These are phyloP conservation scores for Apophysomyces ossiformis DNA, from an alignment of 371 early-diverging fungal species.

Conservation along the genomic window DNA sequence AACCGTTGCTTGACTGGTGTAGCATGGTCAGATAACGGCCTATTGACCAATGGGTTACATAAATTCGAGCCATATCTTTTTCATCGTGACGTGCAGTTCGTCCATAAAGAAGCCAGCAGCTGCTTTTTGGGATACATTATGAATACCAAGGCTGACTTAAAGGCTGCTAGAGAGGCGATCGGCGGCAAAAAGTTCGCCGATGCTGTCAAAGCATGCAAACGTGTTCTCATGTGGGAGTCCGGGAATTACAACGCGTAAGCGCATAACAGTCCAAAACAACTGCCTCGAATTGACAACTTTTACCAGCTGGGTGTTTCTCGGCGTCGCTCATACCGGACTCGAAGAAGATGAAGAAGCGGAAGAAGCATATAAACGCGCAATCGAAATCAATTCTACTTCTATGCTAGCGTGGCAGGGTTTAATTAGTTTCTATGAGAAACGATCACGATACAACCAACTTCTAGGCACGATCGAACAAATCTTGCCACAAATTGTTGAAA, in stretches of 20 bases:
- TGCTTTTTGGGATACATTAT: conserved; percentile 27
- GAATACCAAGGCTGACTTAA: conserved; percentile 71
- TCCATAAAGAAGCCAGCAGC: no score
- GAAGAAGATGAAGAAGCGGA: conserved; percentile 69
- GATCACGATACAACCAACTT: conserved; percentile 46
- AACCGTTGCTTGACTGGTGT: no score
- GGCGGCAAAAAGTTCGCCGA: conserved; percentile 72
- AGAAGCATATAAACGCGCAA: conserved; percentile 71
- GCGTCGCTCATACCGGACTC: conserved; percentile 75
- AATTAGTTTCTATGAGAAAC: conserved; percentile 64
- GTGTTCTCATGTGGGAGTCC: conserved; percentile 74
- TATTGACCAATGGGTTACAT: no score
- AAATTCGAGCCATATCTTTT: no score
- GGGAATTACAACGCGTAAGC: conserved; percentile 82
- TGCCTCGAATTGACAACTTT: not conserved
- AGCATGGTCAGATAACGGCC: no score
- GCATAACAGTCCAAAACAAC: not conserved
- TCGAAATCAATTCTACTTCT: conserved; percentile 59
- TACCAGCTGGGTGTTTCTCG: conserved; percentile 74
- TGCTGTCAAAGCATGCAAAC: conserved; percentile 71
- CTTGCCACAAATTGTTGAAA: conserved; percentile 32
- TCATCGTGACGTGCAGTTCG: no score
- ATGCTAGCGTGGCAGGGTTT: conserved; percentile 83
- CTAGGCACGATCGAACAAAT: conserved; percentile 48
- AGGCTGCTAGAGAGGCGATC: conserved; percentile 80